Conservation (phyloP, 495 filamentous ascomycete genomes). For the Clavariopsis aquatica region DNA sequence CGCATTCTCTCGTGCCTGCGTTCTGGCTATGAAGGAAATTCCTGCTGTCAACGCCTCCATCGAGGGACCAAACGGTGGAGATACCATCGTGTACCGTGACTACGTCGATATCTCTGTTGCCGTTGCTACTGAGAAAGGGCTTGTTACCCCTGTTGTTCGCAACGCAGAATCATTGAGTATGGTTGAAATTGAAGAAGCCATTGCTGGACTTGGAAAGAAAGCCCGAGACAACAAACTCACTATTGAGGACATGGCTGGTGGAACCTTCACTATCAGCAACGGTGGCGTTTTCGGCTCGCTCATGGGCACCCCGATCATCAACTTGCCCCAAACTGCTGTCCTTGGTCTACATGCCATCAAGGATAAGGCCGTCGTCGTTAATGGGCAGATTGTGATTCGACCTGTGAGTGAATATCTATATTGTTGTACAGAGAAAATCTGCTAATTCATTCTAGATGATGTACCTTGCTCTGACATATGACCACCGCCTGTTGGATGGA, state of each 20-base stretch:
- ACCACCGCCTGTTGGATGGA: slow-evolving; percentile 92
- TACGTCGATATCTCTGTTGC: slow-evolving; percentile 98
- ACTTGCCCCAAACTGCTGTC: slow-evolving; percentile 93
- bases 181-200: slow-evolving; percentile 84
- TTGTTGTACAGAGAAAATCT: slow-evolving; percentile 13
- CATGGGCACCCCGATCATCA: slow-evolving; percentile 99
- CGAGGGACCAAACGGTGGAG: slow-evolving; percentile 89
- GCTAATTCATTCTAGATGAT: slow-evolving; percentile 90
- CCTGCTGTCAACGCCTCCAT: slow-evolving; percentile 98
- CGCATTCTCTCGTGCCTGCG: slow-evolving; percentile 88
- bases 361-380: slow-evolving; percentile 83
- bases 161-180: slow-evolving; percentile 88
- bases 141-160: slow-evolving; percentile 94
- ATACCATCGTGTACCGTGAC: slow-evolving; percentile 96
- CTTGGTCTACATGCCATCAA: slow-evolving; percentile 98
- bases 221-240: slow-evolving; percentile 95
- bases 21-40: slow-evolving; percentile 90
- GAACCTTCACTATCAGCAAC: slow-evolving; percentile 98
- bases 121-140: slow-evolving; percentile 94
- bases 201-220: slow-evolving; percentile 95
- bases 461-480: slow-evolving; percentile 96
- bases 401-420: slow-evolving; percentile 56
- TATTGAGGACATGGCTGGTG: slow-evolving; percentile 99
- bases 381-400: slow-evolving; percentile 89
- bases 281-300: slow-evolving; percentile 75